Evolutionary conservation across 768 basidiomycete species (phyloP), one percentile per base, ranked within the genome.

Genomic region (Mycena capillaripes): DNA sequence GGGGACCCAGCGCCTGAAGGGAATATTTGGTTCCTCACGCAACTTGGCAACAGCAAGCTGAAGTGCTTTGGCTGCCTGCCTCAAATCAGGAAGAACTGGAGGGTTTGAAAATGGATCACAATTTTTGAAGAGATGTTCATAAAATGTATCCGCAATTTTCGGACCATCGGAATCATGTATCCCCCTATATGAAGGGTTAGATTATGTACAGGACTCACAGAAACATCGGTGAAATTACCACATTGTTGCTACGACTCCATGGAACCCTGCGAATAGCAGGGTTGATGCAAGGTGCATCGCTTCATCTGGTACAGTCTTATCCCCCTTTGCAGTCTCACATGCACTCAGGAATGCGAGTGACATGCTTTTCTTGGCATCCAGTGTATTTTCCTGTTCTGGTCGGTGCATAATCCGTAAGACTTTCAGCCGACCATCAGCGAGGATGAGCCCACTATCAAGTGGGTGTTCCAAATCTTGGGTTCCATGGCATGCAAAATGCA

Each of bases 341-440:
- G 78, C 77, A 30, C 79, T 79, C 34, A 85, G 57, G 61, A 83
- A 82, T 19, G 82, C 83, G 72, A 84, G 82, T 27, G 52, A 53
- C 52, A 53, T 53, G n/a, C 72, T 72, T 25, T 36, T 34, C 36
- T 25, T 19, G 32, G 9, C 14, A 21, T 57, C n/a, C 56, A 57
- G 36, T 38, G 19, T 36, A 14, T 32, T 36, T 10, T 25, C 9
- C 6, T 34, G 21, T 16, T 50, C 62, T 27, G 38, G 29, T 10
- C 44, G 44, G 19, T 29, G 60, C 66, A 67, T 67, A 12, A 67
- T 50, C 30, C 48, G 30, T 9, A 12, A 8, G 30, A 78, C 48
- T 11, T 52, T 70, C 14, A 78, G 58, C 12, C 55, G 56, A 19
- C 70, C 76, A 61, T 78, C 72, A 8, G 74, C 48, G 46, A 77